Conservation (phyloP, 1,139 yeast genomes). For the Kazachstania sp. region DNA sequence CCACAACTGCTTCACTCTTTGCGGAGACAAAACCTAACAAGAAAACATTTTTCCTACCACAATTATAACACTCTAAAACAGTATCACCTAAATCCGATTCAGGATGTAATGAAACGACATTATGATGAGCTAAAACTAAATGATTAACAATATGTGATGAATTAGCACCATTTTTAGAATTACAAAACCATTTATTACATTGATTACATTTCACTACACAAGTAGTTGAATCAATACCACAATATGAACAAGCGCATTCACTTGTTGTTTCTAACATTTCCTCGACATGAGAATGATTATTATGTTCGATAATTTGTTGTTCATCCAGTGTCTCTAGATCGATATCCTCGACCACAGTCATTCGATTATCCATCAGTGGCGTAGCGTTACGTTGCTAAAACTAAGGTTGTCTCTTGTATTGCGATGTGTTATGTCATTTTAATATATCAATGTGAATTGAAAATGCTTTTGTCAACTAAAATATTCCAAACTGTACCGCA, state of each 20-base stretch:
- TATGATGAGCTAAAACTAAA: constrained; percentile 72
- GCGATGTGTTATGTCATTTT: background rate
- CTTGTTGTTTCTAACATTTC: background rate
- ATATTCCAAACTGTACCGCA: no score
- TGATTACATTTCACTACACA: constrained; percentile 69
- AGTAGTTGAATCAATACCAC: constrained; percentile 62
- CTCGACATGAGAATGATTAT: background rate
- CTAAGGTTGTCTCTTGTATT: background rate
- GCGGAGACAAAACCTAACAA: constrained; percentile 84
- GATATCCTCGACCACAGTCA: background rate
- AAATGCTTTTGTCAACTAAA: no score
- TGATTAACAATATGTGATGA: constrained; percentile 84
- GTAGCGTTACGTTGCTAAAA: no score
- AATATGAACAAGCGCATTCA: constrained; percentile 56
- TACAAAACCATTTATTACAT: constrained; percentile 88
- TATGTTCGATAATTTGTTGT: background rate
- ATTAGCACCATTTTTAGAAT: constrained; percentile 51
- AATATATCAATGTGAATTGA: no score
- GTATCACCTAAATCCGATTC: constrained; percentile 82
- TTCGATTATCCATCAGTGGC: background rate
- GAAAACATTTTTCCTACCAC: constrained; percentile 78
- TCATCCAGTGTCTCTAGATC: background rate
- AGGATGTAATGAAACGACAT: constrained; percentile 63
- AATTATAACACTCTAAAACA: constrained; percentile 78
- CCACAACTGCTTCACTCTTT: constrained; percentile 78